Base-by-base conservation (phyloP, 1,139 yeast species). In the Nakaseomyces bracarensis region DNA sequence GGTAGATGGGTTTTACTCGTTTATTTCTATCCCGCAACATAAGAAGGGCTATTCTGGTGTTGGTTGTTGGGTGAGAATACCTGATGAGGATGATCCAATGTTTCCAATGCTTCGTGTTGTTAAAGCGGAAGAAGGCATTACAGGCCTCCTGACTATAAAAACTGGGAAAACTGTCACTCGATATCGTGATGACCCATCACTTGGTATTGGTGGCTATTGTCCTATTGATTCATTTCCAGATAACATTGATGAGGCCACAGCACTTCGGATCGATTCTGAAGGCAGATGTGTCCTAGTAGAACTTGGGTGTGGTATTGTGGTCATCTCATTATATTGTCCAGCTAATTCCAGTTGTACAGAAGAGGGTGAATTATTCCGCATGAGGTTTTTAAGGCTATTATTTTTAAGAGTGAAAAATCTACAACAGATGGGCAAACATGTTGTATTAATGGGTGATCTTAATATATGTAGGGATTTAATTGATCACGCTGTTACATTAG, bases 1-100 rank as follows among this genome's bases (percentile, higher is more conserved):
- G 43, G 64, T 84, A 0, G 65, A 69, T 0, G 75, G 78, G 2
- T 89, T 71, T 54, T 65, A 70, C 25, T 71, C 85, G 1, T 91
- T 77, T 52, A 75, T 87, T 29, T 70, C 93, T 0, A 65, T 86
- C 16, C 95, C 96, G 0, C 59, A 60, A 9, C 46, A 57, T 2
- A 79, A 75, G 54, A 82, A 79, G 57, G 97, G 97, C 0, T 91
- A 91, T 59, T 77, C 93, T 47, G 98, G 98, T 0, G 97, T 91
- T 2, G 95, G 89, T 0, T 72, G 91, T 2, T 89, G 85, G 62
- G 75, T 89, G 2, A 66, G 87, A 49, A 57, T 67, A 3, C 79
- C 81, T 0, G 48, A 48, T 1, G 59, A 55, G 0, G 53, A 52
- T 6, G 81, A 78, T 28, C 59, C 72, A 0, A 49, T 72, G 27